phyloP scores from a whole-genome alignment of 495 filamentous ascomycete species.

The Xylaria intraflava region DNA sequence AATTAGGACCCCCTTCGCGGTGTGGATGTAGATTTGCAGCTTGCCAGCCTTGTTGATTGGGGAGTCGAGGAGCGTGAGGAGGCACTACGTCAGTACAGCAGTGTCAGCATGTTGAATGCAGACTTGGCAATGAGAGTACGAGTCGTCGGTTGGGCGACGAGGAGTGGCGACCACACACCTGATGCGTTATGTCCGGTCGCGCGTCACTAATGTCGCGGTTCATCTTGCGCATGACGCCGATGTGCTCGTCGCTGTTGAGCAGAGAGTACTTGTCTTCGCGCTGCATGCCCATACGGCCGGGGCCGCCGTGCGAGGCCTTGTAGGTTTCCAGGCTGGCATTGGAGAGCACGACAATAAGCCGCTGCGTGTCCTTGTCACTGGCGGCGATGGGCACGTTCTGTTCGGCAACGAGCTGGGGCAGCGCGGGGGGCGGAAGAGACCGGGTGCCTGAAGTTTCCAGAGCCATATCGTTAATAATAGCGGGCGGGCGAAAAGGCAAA shows the following conservation, averaged over 20 bases:
- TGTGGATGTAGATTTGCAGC: slow-evolving; percentile 97
- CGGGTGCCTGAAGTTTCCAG: slow-evolving; percentile 55
- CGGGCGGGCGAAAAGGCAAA: neutral
- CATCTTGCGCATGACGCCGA: slow-evolving; percentile 99
- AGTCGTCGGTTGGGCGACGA: slow-evolving; percentile 14
- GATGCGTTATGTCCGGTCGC: slow-evolving; percentile 93
- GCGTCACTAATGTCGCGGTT: slow-evolving; percentile 97
- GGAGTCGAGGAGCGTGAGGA: slow-evolving; percentile 94
- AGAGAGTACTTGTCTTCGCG: slow-evolving; percentile 91
- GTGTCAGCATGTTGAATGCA: slow-evolving; percentile 39
- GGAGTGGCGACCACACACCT: slow-evolving; percentile 50
- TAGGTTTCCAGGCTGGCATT: slow-evolving; percentile 97
- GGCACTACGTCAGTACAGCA: slow-evolving; percentile 57
- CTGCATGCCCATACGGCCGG: slow-evolving; percentile 54
- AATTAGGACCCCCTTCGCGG: slow-evolving; percentile 91
- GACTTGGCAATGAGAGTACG: slow-evolving; percentile 16
- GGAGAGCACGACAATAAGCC: slow-evolving; percentile 90
- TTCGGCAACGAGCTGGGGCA: slow-evolving; percentile 87
- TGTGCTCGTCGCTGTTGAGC: slow-evolving; percentile 97
- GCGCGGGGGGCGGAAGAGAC: slow-evolving; percentile 82
- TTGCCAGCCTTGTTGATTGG: slow-evolving; percentile 97
- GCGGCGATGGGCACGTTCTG: slow-evolving; percentile 79
- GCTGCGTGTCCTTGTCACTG: slow-evolving; percentile 79
- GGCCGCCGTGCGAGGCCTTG: slow-evolving; percentile 63
- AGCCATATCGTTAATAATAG: slow-evolving; percentile 15